Base-by-base conservation (phyloP, 352 stramenopile species). In the Hyaloperonospora arabidopsidis region DNA sequence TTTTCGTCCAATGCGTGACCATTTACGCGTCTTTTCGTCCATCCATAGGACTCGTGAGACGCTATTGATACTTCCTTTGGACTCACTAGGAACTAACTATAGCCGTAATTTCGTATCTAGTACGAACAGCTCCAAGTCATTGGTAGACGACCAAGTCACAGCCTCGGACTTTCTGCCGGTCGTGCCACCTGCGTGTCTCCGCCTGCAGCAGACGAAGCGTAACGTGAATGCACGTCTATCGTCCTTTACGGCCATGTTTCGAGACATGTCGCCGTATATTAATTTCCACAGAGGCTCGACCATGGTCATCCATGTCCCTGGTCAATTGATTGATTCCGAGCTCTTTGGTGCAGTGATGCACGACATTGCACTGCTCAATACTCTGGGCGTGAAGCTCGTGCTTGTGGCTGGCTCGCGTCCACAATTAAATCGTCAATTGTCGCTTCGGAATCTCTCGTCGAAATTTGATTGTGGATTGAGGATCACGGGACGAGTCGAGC, bases 181-280 rank as follows among this genome's bases (percentile, higher is more conserved):
- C 22, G 77, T 93, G 45, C 83, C 83, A 11, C 68, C 79, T 45
- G 80, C 91, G 55, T 91, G 83, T 60, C 70, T 93, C 22, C 72
- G 73, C 39, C 75, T 90, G 52, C 71, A 83, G 8, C 44, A 49
- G 17, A 34, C 54, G 1, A 36, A 55, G 34, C 59, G 49, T 17
- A 38, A 59, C 14, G 48, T 49, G 18, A 41, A 65, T 2, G 44
- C 61, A 8, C 61, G 65, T 10, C 74, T 79, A 12, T 85, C 78
- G 43, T 87, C 80, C 38, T 93, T 93, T 59, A 92, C 78, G 0
- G 70, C 87, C 55, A 93, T 98, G 88, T 98, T 98, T 70, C 89
- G 94, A 45, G 87, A 89, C 54, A 97, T 96, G 67, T 97, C 95
- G 40, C 96, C 95, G 10, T 98, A 99, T 70, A 98, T 99, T 64